Base-by-base conservation (phyloP, 352 stramenopile genomes). In the Phytophthora fragariae region DNA sequence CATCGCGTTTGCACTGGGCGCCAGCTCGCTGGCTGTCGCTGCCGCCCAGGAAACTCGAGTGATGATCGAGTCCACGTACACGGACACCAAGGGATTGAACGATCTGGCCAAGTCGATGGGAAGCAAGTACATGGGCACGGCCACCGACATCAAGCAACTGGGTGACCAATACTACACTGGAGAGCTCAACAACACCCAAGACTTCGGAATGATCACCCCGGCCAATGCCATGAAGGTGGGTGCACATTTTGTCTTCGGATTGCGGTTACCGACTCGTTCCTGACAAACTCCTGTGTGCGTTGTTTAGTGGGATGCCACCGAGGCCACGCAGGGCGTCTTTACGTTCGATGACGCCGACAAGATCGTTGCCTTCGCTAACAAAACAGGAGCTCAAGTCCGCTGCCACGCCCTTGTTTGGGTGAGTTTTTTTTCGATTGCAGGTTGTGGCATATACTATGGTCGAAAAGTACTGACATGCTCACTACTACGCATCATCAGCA, bases 51-150 rank as follows among this genome's bases (percentile, higher is more conserved):
- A 69, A 15, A 27, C 57, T 17, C 50, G 50, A 27, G 61, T 68
- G 61, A 68, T 61, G 61, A 57, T 70, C 58, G 57, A 68, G 64
- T 72, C 70, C 17, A 76, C 57, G 21, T 76, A 76, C 70, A 68
- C 70, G 19, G 57, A 64, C 52, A 46, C 57, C 4, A 67, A 68
- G 17, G 64, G 70, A 0, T 19, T 76, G 35, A 44, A 76, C 57
- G 64, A 76, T 19, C 35, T 73, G 33, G 63, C 70, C 35, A 67
- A 64, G 33, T 46, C 50, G 21, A 49, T 35, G 10, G 37, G 54
- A 10, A 37, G 60, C 44, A 77, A 68, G 61, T 77, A 73, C 59
- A 65, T 63, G 19, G 70, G 70, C 58, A 76, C 70, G n/a, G 64
- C 58, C 35, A 69, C 62, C 5, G 58, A 68, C 46, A 27, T 65